Evolutionary conservation across 371 early-diverging fungal genomes (phyloP), one percentile per base, ranked within the genome.

Genomic region (Mucor saturninus): DNA sequence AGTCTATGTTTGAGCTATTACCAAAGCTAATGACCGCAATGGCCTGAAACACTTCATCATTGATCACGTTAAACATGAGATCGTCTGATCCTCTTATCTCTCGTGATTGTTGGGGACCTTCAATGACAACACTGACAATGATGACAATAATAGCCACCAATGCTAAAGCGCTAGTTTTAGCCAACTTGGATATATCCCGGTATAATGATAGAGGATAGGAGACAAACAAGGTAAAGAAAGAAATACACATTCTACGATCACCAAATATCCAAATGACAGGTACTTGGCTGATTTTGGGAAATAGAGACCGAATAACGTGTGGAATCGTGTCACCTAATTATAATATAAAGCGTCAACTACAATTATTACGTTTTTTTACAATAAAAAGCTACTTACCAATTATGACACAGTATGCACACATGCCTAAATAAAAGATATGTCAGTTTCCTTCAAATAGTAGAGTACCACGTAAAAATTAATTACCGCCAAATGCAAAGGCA

Each of bases 11-110:
- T 21, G 21, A 21, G 21, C 21, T 21, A 21, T 68, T 79, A 89
- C 89, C 93, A 80, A 93, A 93, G 61, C 91, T 90, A 21, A 93
- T 92, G 7, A 93, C 91, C 5, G 90, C 92, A 57, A 91, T 84
- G 0, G 91, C 87, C 64, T 93, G 91, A 60, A 91, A 88, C 26
- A 89, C 59, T 46, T 87, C 87, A 46, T 84, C 73, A 29, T 85
- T 83, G 7, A 83, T 72, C 51, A 85, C 75, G 1, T 76, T 75
- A 74, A 81, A 83, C 13, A 76, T 79, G 4, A 69, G 58, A 2
- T 73, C 75, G 0, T 79, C 76, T 9, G 72, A 74, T 0, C 90
- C 90, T 60, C 85, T 77, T n/a, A 84, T 67, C 45, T 81, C 79
- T 5, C 64, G 35, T 4, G 84, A 72, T 40, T 83, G 83, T 53